Evolutionary conservation across 306 rosid species (phyloP), one percentile per base, ranked within the genome.

Genomic region (Begonia peltatifolia): DNA sequence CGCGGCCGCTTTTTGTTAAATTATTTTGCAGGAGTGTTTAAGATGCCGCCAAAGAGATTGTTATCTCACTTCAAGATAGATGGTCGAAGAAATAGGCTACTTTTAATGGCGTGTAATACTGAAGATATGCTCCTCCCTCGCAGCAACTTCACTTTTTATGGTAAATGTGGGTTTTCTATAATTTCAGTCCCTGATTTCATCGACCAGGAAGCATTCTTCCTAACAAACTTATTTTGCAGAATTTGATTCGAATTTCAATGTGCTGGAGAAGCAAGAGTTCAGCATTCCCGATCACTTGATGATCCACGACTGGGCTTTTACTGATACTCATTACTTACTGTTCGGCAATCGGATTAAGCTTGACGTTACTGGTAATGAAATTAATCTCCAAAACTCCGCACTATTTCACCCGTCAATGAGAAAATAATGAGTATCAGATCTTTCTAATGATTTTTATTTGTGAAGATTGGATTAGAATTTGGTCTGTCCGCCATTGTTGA

Each of bases 241-340:
- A 62, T 82, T 64, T 57, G 90, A 90, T 54, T 67, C 80, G 6
- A 60, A 76, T 50, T 90, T 82, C 68, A 69, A 74, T 52, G 13
- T 76, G 62, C 25, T 85, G 63, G 62, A 64, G 36, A 78, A 69
- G 71, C 79, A 76, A 61, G 84, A 74, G 43, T 80, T 80, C 55
- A 69, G 10, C 30, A 80, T 90, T 36, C 75, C 89, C 4, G 97
- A 90, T 58, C 97, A 90, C 71, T 42, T 83, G 63, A 85, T 90
- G 97, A 83, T 90, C 66, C 97, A 90, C 52, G 97, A 90, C 30
- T 90, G 97, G 97, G 97, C 87, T 41, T 83, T 90, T 62, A 90
- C 95, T 0, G 84, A 80, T 11, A 70, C 82, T 22, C 77, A 90
- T 46, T 85, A 90, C 61, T 75, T 90, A 12, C 50, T 90, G 23